Percentiles rank a stretch among this genome's conserved stretches.
Evolutionary conservation across 2,329 filamentous ascomycete species (phyloP).

Genomic region (Stachybotrys echinatus): DNA sequence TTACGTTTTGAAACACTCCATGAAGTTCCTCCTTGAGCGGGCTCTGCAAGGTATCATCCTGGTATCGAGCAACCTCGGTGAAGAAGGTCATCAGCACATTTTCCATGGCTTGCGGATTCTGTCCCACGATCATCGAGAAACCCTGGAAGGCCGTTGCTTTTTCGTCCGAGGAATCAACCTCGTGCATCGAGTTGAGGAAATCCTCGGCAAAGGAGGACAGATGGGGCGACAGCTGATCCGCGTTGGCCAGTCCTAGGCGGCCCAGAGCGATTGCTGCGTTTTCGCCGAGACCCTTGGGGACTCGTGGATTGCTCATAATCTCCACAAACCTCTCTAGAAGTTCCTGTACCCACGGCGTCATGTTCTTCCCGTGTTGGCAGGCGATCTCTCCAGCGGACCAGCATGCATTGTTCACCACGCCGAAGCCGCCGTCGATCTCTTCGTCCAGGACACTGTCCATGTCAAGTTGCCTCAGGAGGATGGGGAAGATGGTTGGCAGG

Average conservation of each 20-base stretch:
- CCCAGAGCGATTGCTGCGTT: constrained; percentile 93
- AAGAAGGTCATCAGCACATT: constrained; percentile 79
- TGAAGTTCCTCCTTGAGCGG: constrained; percentile 62
- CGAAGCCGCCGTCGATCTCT: constrained; percentile 78
- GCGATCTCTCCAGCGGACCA: constrained; percentile 95
- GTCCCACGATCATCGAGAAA: constrained; percentile 77
- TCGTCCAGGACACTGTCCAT: constrained; percentile 71
- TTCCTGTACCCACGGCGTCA: constrained; percentile 72
- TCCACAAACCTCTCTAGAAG: constrained; percentile 72
- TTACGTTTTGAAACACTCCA: constrained; percentile 71
- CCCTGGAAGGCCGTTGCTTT: constrained; percentile 92
- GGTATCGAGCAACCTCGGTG: constrained; percentile 73
- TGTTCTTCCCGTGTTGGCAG: constrained; percentile 68
- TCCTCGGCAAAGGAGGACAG: constrained; percentile 74
- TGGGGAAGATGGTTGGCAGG: constrained; percentile 68
- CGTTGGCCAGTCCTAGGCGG: constrained; percentile 74
- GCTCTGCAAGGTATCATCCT: constrained; percentile 55
- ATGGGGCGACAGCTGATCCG: constrained; percentile 70
- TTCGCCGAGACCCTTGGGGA: constrained; percentile 82
- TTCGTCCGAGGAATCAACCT: constrained; percentile 84
- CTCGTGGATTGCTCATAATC: constrained; percentile 79
- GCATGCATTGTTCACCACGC: constrained; percentile 96
- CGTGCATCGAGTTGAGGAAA: constrained; percentile 76
- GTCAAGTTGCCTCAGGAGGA: constrained; percentile 84
- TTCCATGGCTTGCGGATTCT: constrained; percentile 91